Base-by-base conservation (phyloP, 177 flowering plant species). In the Vitis hybrid region DNA sequence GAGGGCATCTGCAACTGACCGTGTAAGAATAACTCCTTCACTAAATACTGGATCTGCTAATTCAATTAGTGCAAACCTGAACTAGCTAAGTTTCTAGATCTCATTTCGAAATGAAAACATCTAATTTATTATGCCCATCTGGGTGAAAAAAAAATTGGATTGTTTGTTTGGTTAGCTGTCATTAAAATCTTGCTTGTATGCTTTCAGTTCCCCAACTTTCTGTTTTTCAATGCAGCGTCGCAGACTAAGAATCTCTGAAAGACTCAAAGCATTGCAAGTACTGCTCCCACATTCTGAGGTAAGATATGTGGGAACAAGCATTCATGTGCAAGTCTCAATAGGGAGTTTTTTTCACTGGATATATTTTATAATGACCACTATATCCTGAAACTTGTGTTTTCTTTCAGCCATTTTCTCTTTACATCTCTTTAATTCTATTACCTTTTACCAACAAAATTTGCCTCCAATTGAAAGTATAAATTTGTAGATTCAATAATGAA, bases 281-380 rank as follows among this genome's bases (percentile, higher is more conserved):
- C 71, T 85, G 72, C 77, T 86, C 64, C 90, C 90, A 76, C 57
- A 75, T 40, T 70, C 81, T 51, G 72, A 45, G 62, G 89, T 86
- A 68, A 78, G 9, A 11, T 63, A 18, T 71, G 52, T 21, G 40
- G 7, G 13, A 12, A 17, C 34, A 65, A 18, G 19, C 50, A 15
- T 12, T 9, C 62, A 23, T 60, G 45, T 60, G 15, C 32, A 10
- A n/a, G 8, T n/a, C 11, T 11, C 50, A 18, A 8, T 18, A 26
- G 23, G 34, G 52, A 63, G 65, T 18, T 14, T 40, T 63, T 63
- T 40, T 26, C 45, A 11, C 62, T 67, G 4, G 4, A 67, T 40
- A 40, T 40, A 40, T 40, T 26, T 40, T 40, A 40, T 40, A 1
- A 40, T 40, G 45, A 7, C 4, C 45, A 40, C 8, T 40, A 40